Evolutionary conservation across 2,329 filamentous ascomycete genomes (phyloP).

Genomic region (Sclerotiophoma versabilis): DNA sequence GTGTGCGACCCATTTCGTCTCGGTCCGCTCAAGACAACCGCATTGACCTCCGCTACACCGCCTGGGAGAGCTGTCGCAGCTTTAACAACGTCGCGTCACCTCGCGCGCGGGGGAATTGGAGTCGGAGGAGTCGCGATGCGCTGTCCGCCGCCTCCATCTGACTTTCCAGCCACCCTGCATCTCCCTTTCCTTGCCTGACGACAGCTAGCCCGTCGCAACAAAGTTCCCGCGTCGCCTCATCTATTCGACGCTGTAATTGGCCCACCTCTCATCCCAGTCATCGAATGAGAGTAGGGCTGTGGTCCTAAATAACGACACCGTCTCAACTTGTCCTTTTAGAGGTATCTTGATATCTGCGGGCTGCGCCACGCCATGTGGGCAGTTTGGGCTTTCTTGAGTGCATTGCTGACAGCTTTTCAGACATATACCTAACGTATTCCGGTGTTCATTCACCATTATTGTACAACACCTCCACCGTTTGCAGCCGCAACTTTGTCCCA

Average conservation of each 20-base stretch:
- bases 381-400: constrained; percentile 16
- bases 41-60: constrained; percentile 50
- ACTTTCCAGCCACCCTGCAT: constrained; percentile 43
- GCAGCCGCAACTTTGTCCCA: constrained; percentile 10
- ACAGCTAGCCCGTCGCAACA: constrained; percentile 43
- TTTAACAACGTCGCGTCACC: constrained; percentile 39
- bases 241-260: constrained; percentile 44
- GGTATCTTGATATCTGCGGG: constrained; percentile 38
- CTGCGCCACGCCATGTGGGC: constrained; percentile 31
- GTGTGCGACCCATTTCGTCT: constrained; percentile 36
- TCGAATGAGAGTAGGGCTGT: constrained; percentile 45
- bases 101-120: constrained; percentile 37
- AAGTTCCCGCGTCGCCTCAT: constrained; percentile 43
- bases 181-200: constrained; percentile 43
- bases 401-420: constrained; percentile 39
- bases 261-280: constrained; percentile 26
- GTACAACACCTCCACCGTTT: constrained; percentile 30
- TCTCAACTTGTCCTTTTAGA: constrained; percentile 43
- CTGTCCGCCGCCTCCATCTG: constrained; percentile 42
- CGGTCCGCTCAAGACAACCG: constrained; percentile 41
- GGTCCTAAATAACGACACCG: constrained; percentile 33
- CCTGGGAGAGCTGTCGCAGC: constrained; percentile 41
- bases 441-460: constrained; percentile 28
- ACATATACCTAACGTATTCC: constrained; percentile 26
- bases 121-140: constrained; percentile 49